Conservation (phyloP, 1,284 basidiomycete species). For the Ustanciosporium gigantosporum region DNA sequence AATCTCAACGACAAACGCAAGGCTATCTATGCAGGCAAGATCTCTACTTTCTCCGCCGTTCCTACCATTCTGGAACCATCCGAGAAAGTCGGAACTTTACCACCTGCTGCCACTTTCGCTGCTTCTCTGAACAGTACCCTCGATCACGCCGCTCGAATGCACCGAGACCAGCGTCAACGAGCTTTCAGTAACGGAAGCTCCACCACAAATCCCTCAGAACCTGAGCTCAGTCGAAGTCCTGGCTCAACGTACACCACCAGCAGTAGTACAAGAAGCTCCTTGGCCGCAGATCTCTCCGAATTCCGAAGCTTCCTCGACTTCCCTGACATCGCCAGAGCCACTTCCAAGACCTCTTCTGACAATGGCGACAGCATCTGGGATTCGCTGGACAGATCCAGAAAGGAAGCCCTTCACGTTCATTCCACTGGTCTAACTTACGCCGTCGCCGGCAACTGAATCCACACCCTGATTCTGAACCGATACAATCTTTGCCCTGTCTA, state of each 20-base stretch:
- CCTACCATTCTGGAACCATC: no score
- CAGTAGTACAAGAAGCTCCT: slow-evolving; percentile 11
- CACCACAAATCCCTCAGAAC: background rate
- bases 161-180: background rate
- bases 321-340: slow-evolving; percentile 1
- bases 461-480: no score
- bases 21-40: slow-evolving; percentile 10
- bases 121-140: slow-evolving; percentile 5
- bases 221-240: slow-evolving; percentile 18
- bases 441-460: no score
- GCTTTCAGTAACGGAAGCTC: background rate
- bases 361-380: background rate
- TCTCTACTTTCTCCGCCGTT: slow-evolving; percentile 1
- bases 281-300: slow-evolving; percentile 15
- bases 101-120: slow-evolving; percentile 9
- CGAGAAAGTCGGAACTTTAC: no score
- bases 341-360: background rate
- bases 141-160: background rate
- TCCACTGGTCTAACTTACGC: no score
- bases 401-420: no score
- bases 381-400: no score
- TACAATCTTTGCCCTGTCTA: no score
- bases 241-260: slow-evolving; percentile 7
- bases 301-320: slow-evolving; percentile 16
- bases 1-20: slow-evolving; percentile 36